Evolutionary conservation across 306 rosid species (phyloP).

Genomic region (Coriaria nepalensis): DNA sequence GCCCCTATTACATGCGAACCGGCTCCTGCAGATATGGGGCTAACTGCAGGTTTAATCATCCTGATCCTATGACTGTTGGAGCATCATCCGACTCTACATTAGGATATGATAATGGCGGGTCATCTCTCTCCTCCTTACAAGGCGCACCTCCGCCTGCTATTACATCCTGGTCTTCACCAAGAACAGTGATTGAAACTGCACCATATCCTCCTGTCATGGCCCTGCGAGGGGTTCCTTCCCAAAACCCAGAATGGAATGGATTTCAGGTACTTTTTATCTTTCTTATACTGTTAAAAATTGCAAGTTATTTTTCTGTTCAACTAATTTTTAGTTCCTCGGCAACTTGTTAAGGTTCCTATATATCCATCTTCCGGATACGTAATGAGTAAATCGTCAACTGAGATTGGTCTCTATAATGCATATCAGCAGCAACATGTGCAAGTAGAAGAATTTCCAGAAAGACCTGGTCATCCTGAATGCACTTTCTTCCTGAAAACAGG

Average conservation of each 20-base stretch:
- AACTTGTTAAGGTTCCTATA: constrained; percentile 49
- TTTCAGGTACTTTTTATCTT: constrained; percentile 44
- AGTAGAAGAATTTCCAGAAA: constrained; percentile 62
- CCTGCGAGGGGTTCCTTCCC: constrained; percentile 43
- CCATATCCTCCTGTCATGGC: constrained; percentile 51
- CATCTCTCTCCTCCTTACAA: constrained; percentile 16
- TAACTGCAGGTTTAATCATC: constrained; percentile 90
- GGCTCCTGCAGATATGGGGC: constrained; percentile 92
- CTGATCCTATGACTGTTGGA: constrained; percentile 70
- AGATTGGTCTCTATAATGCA: constrained; percentile 30
- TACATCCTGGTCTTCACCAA: constrained; percentile 52
- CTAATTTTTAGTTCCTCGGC: constrained; percentile 10
- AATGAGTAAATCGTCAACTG: constrained; percentile 40
- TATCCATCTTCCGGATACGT: constrained; percentile 45
- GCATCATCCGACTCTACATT: constrained; percentile 38
- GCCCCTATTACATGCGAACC: constrained; percentile 86
- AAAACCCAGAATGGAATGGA: constrained; percentile 62
- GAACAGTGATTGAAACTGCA: constrained; percentile 50
- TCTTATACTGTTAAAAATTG: neutral
- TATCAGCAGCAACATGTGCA: constrained; percentile 37
- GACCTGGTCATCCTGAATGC: constrained; percentile 94
- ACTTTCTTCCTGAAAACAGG: constrained; percentile 79
- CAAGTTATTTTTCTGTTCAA: neutral
- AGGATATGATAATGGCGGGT: constrained; percentile 45
- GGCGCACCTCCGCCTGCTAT: constrained; percentile 41